A percentile compares a stretch with the other conserved stretches of the same genome.
Conservation (phyloP, 768 basidiomycete species). For the Xanthoconium stramineum region DNA sequence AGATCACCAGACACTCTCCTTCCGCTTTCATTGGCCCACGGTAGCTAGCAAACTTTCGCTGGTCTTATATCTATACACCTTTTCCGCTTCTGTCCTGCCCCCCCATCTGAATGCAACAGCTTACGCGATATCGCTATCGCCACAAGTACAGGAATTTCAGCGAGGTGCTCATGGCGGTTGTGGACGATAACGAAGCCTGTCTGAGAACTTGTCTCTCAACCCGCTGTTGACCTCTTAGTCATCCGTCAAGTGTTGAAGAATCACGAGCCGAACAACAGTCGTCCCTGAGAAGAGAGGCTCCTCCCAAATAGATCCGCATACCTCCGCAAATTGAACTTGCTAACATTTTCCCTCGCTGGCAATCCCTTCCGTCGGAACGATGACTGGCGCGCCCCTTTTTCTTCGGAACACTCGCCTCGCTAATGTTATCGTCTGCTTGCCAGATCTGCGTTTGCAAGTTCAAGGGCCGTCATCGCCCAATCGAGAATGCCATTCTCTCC, state of each 20-base stretch:
- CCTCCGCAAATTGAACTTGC: background rate
- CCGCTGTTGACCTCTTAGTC: background rate
- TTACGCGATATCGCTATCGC: background rate
- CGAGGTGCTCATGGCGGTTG: conserved; percentile 5
- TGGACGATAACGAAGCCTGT: conserved; percentile 1
- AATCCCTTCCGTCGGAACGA: conserved; percentile 17
- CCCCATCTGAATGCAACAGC: background rate
- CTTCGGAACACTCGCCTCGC: background rate
- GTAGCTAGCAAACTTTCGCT: background rate
- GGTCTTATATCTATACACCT: background rate
- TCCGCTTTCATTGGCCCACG: conserved; percentile 10
- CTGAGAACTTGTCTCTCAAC: conserved; percentile 4
- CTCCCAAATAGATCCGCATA: background rate
- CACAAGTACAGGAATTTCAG: background rate
- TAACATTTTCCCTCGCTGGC: background rate
- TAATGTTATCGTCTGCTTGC: background rate
- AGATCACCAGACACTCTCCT: conserved; percentile 15
- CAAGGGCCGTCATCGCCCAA: background rate
- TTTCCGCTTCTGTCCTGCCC: background rate
- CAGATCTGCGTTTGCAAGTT: background rate
- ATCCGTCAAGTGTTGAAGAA: conserved; percentile 6
- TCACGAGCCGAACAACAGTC: conserved; percentile 8
- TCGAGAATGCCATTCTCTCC: background rate
- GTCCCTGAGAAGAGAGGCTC: conserved; percentile 3
- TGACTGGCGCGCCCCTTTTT: background rate